These are phyloP conservation scores for Fraxinus xanthoxyloides DNA, from an alignment of 305 asterid genomes.

Conservation along the genomic window DNA sequence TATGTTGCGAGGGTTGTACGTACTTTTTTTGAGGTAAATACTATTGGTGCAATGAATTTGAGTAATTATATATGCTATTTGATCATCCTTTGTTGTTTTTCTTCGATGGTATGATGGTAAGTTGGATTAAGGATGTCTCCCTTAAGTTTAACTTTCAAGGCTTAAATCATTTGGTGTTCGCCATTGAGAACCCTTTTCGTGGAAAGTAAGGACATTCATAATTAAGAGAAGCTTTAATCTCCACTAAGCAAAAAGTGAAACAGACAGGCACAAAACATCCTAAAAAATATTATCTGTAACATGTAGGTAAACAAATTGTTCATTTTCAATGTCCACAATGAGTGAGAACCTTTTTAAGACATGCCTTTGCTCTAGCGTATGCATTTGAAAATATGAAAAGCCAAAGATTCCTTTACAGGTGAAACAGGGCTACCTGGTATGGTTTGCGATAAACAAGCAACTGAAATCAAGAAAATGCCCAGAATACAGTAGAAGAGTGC, in stretches of 20 bases:
- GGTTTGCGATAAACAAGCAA: background rate
- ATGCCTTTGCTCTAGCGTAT: background rate
- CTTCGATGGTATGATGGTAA: background rate
- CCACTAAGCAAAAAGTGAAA: background rate
- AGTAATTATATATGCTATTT: background rate
- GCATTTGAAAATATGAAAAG: background rate
- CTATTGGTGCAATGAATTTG: background rate
- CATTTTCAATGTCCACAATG: background rate
- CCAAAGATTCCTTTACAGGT: background rate
- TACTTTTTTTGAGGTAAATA: slow-evolving; percentile 9
- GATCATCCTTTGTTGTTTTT: background rate
- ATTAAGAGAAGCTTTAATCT: background rate
- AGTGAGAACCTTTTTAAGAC: background rate
- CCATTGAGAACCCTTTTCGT: background rate
- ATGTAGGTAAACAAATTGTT: background rate
- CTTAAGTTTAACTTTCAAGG: background rate
- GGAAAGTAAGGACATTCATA: background rate
- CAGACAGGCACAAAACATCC: background rate
- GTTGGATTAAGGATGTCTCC: background rate
- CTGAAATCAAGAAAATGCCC: background rate
- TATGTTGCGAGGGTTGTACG: slow-evolving; percentile 31
- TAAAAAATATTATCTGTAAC: background rate
- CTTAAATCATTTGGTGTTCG: background rate
- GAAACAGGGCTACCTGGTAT: background rate
- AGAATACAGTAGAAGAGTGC: background rate